Conservation (phyloP, 805 yeast species). For the Ogataea methylovora region DNA sequence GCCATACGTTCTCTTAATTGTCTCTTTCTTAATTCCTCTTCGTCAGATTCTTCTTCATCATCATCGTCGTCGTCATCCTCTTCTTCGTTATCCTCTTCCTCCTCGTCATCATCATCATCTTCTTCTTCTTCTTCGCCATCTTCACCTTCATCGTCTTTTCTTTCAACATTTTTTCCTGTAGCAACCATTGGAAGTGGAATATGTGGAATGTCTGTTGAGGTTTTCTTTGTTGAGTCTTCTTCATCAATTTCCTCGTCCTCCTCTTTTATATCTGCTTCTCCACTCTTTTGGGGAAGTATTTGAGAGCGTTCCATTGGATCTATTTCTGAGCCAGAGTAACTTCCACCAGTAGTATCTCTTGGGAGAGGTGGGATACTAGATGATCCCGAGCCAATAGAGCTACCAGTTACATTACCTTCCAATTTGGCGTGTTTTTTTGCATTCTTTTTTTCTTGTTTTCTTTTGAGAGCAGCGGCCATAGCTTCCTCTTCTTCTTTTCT, state of each 20-base stretch:
- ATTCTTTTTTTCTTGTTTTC: conserved; percentile 43
- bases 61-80: conserved; percentile 44
- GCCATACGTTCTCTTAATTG: conserved; percentile 92
- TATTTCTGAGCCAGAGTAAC: neutral
- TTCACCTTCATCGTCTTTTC: conserved; percentile 13
- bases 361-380: conserved; percentile 1
- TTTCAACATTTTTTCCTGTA: conserved; percentile 10
- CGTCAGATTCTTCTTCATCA: conserved; percentile 57
- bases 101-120: conserved; percentile 24
- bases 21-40: conserved; percentile 67
- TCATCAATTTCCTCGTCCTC: neutral
- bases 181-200: too few species aligned
- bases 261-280: conserved; percentile 1
- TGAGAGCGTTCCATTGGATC: too few species aligned
- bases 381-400: conserved; percentile 2
- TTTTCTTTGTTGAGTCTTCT: too few species aligned
- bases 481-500: conserved; percentile 72
- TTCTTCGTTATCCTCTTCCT: conserved; percentile 29
- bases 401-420: conserved; percentile 7
- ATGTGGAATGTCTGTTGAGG: too few species aligned
- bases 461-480: conserved; percentile 51
- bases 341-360: neutral
- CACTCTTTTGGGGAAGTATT: too few species aligned
- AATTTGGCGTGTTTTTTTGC: conserved; percentile 15
- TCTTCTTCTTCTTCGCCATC: conserved; percentile 22